phyloP scores from a whole-genome alignment of 495 filamentous ascomycete species.

The Hypoxylon intermedium region DNA sequence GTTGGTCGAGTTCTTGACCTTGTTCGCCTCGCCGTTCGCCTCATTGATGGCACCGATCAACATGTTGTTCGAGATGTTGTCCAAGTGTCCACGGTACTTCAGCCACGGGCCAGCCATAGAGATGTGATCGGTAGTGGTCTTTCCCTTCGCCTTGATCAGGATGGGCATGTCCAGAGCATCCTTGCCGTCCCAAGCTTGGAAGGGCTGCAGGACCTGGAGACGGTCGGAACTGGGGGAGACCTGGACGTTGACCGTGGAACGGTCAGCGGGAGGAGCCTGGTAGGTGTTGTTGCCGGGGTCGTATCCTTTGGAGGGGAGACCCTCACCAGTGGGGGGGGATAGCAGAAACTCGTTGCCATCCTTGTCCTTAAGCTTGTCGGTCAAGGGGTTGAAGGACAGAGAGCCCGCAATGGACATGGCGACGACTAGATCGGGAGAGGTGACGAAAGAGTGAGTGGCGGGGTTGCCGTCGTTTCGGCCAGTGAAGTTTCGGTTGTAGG shows the following conservation, averaged over 20 bases:
- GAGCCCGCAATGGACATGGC: conserved; percentile 89
- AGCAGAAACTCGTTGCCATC: conserved; percentile 97
- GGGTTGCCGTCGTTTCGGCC: conserved; percentile 99
- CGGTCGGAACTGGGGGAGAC: conserved; percentile 92
- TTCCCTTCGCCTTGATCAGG: conserved; percentile 96
- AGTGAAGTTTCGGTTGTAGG: conserved; percentile 99
- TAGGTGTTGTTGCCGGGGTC: conserved; percentile 95
- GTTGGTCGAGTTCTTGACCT: conserved; percentile 89
- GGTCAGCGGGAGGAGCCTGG: conserved; percentile 90
- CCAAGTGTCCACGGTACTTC: conserved; percentile 99
- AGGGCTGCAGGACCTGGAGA: conserved; percentile 89
- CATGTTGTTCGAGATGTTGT: conserved; percentile 99
- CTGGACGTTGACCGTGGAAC: conserved; percentile 71
- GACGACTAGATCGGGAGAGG: conserved; percentile 96
- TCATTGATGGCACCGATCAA: conserved; percentile 96
- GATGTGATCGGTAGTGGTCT: conserved; percentile 99
- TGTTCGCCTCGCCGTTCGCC: conserved; percentile 97
- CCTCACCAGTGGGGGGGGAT: conserved; percentile 77
- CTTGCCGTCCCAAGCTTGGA: conserved; percentile 92
- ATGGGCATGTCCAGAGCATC: conserved; percentile 87
- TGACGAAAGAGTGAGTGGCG: conserved; percentile 96
- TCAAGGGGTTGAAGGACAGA: conserved; percentile 96
- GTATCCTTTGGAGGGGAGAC: conserved; percentile 82
- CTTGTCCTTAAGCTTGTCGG: conserved; percentile 91
- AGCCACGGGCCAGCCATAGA: conserved; percentile 99